Conservation (phyloP, 306 rosid species). For the Oxytropis ochrocephala region DNA sequence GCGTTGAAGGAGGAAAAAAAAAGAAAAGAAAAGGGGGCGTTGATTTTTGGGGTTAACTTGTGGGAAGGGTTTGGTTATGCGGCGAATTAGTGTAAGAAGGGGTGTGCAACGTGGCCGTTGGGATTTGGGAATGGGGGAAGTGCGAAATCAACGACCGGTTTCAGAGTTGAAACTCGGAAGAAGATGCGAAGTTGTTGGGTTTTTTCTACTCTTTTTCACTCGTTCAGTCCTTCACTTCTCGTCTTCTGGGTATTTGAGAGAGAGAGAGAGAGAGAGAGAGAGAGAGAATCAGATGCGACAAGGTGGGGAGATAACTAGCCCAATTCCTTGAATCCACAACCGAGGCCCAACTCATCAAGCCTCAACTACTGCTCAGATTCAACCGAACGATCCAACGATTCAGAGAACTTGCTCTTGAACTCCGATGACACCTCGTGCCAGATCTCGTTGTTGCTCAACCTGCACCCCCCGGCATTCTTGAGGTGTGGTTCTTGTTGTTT, state of each 20-base stretch:
- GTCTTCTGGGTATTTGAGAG: not conserved
- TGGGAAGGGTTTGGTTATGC: slow-evolving; percentile 21
- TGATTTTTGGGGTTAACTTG: slow-evolving; percentile 16
- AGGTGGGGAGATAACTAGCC: too few relatives aligned
- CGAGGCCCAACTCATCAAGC: too few relatives aligned
- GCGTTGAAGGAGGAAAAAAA: not conserved
- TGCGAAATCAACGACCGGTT: not conserved
- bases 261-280: too few relatives aligned
- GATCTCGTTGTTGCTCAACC: too few relatives aligned
- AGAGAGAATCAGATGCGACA: slow-evolving; percentile 16
- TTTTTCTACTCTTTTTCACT: not conserved
- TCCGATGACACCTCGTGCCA: too few relatives aligned
- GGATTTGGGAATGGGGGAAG: slow-evolving; percentile 1
- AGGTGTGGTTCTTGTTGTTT: too few relatives aligned
- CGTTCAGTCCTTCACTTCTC: not conserved
- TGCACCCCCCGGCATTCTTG: too few relatives aligned
- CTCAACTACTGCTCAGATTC: too few relatives aligned
- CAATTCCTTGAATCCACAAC: too few relatives aligned
- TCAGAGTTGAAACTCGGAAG: slow-evolving; percentile 18
- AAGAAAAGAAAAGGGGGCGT: not conserved
- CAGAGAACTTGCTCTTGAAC: too few relatives aligned
- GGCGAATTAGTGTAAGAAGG: slow-evolving; percentile 14
- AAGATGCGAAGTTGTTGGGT: slow-evolving; percentile 17
- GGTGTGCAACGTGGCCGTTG: not conserved
- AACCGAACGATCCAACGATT: too few relatives aligned